These are phyloP conservation scores for Eucalyptus polybractea DNA, from an alignment of 345 rosid genomes.

Conservation along the genomic window DNA sequence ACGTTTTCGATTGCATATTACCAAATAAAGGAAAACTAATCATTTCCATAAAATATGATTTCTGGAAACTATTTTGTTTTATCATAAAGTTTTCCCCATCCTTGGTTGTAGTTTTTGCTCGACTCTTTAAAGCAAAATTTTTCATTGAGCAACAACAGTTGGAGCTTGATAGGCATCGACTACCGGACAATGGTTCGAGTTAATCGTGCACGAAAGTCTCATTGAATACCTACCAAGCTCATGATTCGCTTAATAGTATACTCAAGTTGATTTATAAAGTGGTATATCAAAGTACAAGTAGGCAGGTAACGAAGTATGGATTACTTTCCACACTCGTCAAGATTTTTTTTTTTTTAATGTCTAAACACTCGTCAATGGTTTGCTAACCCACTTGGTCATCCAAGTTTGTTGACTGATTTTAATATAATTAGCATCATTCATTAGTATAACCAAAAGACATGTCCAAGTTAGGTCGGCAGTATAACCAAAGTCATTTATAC, in stretches of 20 bases:
- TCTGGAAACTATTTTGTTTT: too few species aligned
- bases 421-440: too few species aligned
- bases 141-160: not conserved
- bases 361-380: too few species aligned
- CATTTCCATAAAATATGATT: not conserved
- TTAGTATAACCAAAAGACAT: too few species aligned
- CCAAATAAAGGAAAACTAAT: too few species aligned
- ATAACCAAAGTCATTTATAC: too few species aligned
- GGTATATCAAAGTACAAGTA: not conserved
- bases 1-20: rapidly evolving
- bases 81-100: too few species aligned
- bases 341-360: too few species aligned
- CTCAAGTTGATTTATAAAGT: not conserved
- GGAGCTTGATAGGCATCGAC: not conserved
- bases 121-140: not conserved
- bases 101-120: not conserved
- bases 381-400: too few species aligned
- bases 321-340: not conserved
- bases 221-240: not conserved
- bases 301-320: not conserved
- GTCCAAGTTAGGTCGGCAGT: too few species aligned
- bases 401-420: too few species aligned
- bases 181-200: not conserved
- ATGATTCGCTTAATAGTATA: not conserved
- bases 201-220: not conserved